Percentiles rank a stretch among this genome's conserved stretches.
Evolutionary conservation across 1,139 yeast species (phyloP).

Genomic region (Suhomyces anneliseae): DNA sequence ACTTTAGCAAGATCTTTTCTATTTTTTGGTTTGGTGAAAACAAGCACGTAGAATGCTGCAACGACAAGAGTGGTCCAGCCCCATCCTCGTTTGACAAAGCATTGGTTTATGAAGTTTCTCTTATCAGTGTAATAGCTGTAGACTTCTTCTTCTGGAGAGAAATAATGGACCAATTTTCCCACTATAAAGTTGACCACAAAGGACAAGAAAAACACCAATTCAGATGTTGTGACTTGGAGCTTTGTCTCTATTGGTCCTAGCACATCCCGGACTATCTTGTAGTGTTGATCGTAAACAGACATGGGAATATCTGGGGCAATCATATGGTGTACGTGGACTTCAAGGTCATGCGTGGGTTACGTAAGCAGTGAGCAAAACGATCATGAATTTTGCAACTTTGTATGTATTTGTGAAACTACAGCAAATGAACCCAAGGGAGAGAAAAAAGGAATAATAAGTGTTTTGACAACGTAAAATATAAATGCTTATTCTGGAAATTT

Average conservation of each 20-base stretch:
- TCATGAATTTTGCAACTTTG: neutral
- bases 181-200: constrained; percentile 33
- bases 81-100: constrained; percentile 91
- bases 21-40: constrained; percentile 1
- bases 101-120: constrained; percentile 62
- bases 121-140: constrained; percentile 62
- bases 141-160: constrained; percentile 39
- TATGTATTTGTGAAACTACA: no score
- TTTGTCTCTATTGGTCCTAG: constrained; percentile 9
- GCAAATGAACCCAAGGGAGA: no score
- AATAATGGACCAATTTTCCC: constrained; percentile 35
- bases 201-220: constrained; percentile 28
- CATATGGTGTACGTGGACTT: neutral
- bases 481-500: no score
- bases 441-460: no score
- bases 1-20: neutral
- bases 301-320: constrained; percentile 1
- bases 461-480: no score
- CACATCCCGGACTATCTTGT: constrained; percentile 4
- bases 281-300: constrained; percentile 25
- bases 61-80: constrained; percentile 69
- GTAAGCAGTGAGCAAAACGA: neutral
- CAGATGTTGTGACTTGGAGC: constrained; percentile 19
- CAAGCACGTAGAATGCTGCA: constrained; percentile 26
- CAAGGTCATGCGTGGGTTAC: neutral